Percentiles rank a stretch among this genome's conserved stretches.
phyloP scores from a whole-genome alignment of 2,329 filamentous ascomycete species.

The Epichloe sibirici region DNA sequence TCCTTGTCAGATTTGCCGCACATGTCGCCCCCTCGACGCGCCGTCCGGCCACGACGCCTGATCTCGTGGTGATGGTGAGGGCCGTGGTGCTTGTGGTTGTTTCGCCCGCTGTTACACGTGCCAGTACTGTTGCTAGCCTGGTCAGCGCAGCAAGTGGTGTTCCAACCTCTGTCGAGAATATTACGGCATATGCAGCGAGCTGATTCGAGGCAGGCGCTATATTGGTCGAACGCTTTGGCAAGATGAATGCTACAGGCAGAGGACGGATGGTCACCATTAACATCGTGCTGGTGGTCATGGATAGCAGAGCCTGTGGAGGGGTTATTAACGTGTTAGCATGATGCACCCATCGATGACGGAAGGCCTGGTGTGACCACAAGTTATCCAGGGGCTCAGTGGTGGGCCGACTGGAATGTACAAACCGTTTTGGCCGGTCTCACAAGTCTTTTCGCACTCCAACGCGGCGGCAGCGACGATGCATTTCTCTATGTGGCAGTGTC shows the following conservation, averaged over 20 bases:
- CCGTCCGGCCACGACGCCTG: constrained; percentile 11
- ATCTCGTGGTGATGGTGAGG: constrained; percentile 12
- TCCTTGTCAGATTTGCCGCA: constrained; percentile 5
- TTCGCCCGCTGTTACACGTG: constrained; percentile 5
- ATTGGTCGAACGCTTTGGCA: constrained; percentile 20
- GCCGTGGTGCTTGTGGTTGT: constrained; percentile 2
- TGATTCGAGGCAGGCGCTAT: constrained; percentile 22
- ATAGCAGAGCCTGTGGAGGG: constrained; percentile 6
- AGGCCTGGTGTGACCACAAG: neutral
- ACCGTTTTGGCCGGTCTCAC: constrained; percentile 15
- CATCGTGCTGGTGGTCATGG: constrained; percentile 17
- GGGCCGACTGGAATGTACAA: constrained; percentile 4
- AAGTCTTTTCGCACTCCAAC: constrained; percentile 18
- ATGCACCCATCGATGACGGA: neutral
- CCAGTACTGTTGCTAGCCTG: neutral
- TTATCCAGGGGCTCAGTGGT: neutral
- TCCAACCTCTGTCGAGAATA: constrained; percentile 17
- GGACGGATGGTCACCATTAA: constrained; percentile 13
- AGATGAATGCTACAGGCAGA: constrained; percentile 21
- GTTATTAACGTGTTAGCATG: neutral
- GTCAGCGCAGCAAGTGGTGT: constrained; percentile 17
- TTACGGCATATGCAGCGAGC: constrained; percentile 26
- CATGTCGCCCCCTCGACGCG: constrained; percentile 4
- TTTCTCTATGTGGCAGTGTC: constrained; percentile 14
- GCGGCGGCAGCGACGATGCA: constrained; percentile 20